Evolutionary conservation across 805 yeast genomes (phyloP), one percentile per base, ranked within the genome.

Genomic region (Pichia californica): DNA sequence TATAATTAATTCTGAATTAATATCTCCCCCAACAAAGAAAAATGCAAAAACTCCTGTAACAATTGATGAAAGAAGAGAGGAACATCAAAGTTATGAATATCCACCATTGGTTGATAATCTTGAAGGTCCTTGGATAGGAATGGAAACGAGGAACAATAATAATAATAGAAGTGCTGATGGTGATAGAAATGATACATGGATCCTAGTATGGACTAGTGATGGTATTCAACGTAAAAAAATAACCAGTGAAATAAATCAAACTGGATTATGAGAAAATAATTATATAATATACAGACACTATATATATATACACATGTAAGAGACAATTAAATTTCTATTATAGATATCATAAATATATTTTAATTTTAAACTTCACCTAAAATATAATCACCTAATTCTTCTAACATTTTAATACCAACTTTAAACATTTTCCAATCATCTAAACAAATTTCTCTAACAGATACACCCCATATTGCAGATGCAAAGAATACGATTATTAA

Each of bases 121-220:
- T 36, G 96, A 88, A 51, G 95, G 95, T 0, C 96, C 98, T 0
- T 77, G 94, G 76, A 68, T 89, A 28, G 83, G 82, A 1, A 67
- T 81, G 14, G 88, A 82, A 48, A 78, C 78, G 2, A 70, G 69
- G 25, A 72, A 73, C 47, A 67, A 73, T 31, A 27, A 30, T 29
- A 16, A 28, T 33, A 26, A 16, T 18, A 23, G 5, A 11, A 29
- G 10, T 8, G 26, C 30, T 5, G 7, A 36, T 29, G 7, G 6
- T 29, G 7, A 15, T 15, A 23, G 31, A 13, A 30, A 23, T 31
- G 47, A 44, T 40, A 31, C 36, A 26, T 44, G 47, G 47, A 66
- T 44, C 19, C 40, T 77, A 16, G 66, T 74, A 52, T 78, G 76
- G 8, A 70, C 74, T 44, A 50, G 45, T 13, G 64, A 64, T 44